These are phyloP conservation scores for Xylariales sp. DNA, from an alignment of 2,329 filamentous ascomycete genomes.

Conservation along the genomic window DNA sequence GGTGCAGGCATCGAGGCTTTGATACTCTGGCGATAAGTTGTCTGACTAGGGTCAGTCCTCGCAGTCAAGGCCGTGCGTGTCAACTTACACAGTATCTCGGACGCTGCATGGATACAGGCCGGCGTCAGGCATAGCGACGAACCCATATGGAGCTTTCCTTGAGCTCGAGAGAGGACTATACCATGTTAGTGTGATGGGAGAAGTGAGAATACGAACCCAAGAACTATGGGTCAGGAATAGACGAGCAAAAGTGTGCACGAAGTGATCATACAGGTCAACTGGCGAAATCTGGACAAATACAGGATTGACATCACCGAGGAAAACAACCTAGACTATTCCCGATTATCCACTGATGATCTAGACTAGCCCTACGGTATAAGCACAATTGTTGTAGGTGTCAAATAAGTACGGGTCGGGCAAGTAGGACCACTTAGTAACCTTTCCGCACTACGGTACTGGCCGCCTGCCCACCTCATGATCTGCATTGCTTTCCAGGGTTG, in stretches of 20 bases:
- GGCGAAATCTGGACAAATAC: neutral
- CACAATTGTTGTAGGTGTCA: too few relatives aligned
- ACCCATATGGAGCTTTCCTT: constrained; percentile 14
- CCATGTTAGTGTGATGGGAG: neutral
- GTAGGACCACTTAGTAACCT: too few relatives aligned
- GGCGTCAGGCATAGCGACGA: constrained; percentile 47
- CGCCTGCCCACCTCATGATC: too few relatives aligned
- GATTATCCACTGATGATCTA: too few relatives aligned
- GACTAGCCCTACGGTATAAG: too few relatives aligned
- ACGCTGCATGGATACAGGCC: constrained; percentile 59
- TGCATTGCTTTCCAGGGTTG: too few relatives aligned
- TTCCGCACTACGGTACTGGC: too few relatives aligned
- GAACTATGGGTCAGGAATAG: too few relatives aligned
- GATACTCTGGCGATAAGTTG: constrained; percentile 57
- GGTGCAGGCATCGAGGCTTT: constrained; percentile 61
- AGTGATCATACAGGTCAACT: too few relatives aligned
- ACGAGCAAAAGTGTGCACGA: too few relatives aligned
- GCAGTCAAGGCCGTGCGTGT: neutral
- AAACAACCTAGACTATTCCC: too few relatives aligned
- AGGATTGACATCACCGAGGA: constrained; percentile 1
- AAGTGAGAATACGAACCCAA: neutral
- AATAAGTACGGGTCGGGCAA: too few relatives aligned
- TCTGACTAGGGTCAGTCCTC: constrained; percentile 24
- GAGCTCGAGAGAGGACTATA: constrained; percentile 16
- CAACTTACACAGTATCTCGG: constrained; percentile 47